Base-by-base conservation (phyloP, 805 yeast species). In the Starmerella apis region DNA sequence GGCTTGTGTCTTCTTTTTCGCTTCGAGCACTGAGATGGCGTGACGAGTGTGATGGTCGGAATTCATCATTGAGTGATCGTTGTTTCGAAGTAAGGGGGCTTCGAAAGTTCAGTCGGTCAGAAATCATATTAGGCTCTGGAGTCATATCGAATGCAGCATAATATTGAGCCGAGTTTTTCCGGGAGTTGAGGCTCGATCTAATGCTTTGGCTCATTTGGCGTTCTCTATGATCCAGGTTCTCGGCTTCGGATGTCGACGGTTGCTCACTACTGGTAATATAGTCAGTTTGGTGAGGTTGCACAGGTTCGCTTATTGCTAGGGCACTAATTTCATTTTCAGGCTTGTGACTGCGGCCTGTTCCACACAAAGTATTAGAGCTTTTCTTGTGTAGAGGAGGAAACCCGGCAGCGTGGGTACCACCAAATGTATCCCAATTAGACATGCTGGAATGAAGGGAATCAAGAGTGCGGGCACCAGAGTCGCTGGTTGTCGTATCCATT, bases 381-480 rank as follows among this genome's bases (percentile, higher is more conserved):
- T n/a, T 39, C 22, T 27, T 43, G 19, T 19, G 47, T 14, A 25
- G 16, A 18, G 11, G 18, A 4, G 31, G 47, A 4, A 43, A 7
- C 13, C 31, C 24, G 1, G 24, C 31, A 14, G 31, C 47, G 31
- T 32, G 41, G 1, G 49, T 22, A 19, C 50, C 50, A 10, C 54
- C 54, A 14, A 47, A 13, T 1, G 57, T 44, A 14, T 52, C 56
- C 51, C 56, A 46, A 33, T 51, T 49, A 2, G 51, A 44, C 19
- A 44, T 43, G 7, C 49, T 47, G 4, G 51, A 45, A 5, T 53
- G 50, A 19, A 55, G 49, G 7, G 56, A 50, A n/a, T 55, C 58
- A 9, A 50, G 43, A 1, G 58, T 50, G 22, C 48, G 47, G 3
- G 51, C 31, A 4, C 49, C 44, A 11, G 39, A 37, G 6, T 46